These are phyloP conservation scores for Taphrina communis DNA, from an alignment of 1,139 yeast species.

Conservation along the genomic window DNA sequence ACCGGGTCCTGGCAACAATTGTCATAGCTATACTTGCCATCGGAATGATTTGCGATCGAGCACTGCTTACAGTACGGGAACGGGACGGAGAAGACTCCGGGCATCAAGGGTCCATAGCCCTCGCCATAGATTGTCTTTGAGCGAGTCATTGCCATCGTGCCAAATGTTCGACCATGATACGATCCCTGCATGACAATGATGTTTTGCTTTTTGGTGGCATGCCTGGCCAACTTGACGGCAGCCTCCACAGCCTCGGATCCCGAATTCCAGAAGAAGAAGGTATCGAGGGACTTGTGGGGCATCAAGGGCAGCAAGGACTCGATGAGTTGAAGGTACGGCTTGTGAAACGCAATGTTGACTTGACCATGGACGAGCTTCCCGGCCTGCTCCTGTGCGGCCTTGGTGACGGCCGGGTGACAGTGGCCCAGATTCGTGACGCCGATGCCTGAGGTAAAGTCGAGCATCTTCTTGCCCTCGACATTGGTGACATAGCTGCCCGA, in stretches of 20 bases:
- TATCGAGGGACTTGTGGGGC: slow-evolving; percentile 34
- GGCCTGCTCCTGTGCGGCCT: slow-evolving; percentile 30
- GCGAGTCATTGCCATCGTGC: slow-evolving; percentile 86
- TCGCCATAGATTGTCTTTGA: slow-evolving; percentile 29
- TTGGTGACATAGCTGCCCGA: slow-evolving; percentile 35
- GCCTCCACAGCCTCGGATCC: slow-evolving; percentile 99
- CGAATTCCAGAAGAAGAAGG: slow-evolving; percentile 78
- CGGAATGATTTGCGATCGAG: slow-evolving; percentile 19
- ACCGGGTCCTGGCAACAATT: slow-evolving; percentile 30
- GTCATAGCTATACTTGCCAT: slow-evolving; percentile 26
- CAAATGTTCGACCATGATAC: slow-evolving; percentile 94
- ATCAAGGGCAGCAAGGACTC: slow-evolving; percentile 21
- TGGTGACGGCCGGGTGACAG: slow-evolving; percentile 36
- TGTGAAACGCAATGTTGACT: slow-evolving; percentile 30
- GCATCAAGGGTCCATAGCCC: slow-evolving; percentile 37
- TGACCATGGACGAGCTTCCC: slow-evolving; percentile 35
- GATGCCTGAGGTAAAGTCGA: slow-evolving; percentile 39
- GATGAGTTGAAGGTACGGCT: slow-evolving; percentile 26
- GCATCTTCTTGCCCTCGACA: slow-evolving; percentile 29
- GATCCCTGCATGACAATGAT: slow-evolving; percentile 52
- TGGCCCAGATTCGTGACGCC: slow-evolving; percentile 36
- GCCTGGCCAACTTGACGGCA: slow-evolving; percentile 81
- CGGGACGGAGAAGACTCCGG: slow-evolving; percentile 36
- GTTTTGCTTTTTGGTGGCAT: slow-evolving; percentile 28
- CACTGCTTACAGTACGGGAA: slow-evolving; percentile 30